Evolutionary conservation across 257 asterid species (phyloP), one percentile per base, ranked within the genome.

Genomic region (Jaltomata sinuosa): DNA sequence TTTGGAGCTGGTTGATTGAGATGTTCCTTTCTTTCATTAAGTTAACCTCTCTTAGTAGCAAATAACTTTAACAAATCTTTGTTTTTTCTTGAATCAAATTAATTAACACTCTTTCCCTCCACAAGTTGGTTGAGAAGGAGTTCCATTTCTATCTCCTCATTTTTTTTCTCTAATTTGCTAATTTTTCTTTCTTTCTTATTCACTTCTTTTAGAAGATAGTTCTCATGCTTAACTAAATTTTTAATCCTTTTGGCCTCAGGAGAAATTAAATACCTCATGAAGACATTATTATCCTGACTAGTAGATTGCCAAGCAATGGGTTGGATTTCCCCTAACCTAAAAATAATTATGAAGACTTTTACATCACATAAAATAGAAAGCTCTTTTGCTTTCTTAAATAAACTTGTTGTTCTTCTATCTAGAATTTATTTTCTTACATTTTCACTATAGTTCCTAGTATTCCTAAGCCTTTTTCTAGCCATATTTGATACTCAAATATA

Each of bases 361-460:
- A 85, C 65, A 7, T 84, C 90, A 27, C 92, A 91, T 76, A 89
- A 27, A 76, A 87, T 42, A 11, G 92, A 89, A 42, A 91, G 53
- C 86, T 89, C 93, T 1, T 82, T 5, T 14, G 90, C 92, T 83
- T 89, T 89, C n/a, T 88, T 91, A 19, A 84, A 87, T 67, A 38
- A 82, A 57, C 85, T 45, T 10, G 52, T 86, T 25, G 3, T 22
- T 5, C 11, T 59, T 22, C 6, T 38, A 38, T 38, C 42, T 38
- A 38, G 1, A 8, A 38, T 38, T 3, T 7, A 38, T 7, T 38
- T 38, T 4, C 7, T 38, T 8, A 38, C 7, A 38, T 38, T 38
- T 38, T 38, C 42, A 38, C 42, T 38, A 38, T 8, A 38, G 6
- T 38, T 38, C 42, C 9, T 4, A 38, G 42, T 38, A 38, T 38